Evolutionary conservation across 495 filamentous ascomycete species (phyloP).

Genomic region (Aspergillus affinis): DNA sequence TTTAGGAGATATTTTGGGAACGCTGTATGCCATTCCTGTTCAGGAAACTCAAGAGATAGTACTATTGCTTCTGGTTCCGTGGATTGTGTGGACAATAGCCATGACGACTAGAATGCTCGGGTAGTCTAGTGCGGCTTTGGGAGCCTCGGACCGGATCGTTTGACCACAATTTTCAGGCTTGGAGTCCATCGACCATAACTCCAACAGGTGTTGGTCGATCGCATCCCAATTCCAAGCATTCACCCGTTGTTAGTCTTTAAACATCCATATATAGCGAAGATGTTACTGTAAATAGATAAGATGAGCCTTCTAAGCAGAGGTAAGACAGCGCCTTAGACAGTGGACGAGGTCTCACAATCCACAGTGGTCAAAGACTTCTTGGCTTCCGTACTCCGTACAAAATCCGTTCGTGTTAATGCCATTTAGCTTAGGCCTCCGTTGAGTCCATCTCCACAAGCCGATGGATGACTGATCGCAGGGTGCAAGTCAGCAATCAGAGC

Average conservation of each 20-base stretch:
- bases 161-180: background rate
- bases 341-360: conserved; percentile 1
- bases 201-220: background rate
- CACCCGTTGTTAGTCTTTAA: background rate
- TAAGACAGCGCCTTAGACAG: conserved; percentile 1
- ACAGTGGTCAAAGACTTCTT: background rate
- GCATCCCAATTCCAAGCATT: background rate
- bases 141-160: background rate
- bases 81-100: background rate
- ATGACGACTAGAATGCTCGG: background rate
- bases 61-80: background rate
- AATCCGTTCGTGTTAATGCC: conserved; percentile 3
- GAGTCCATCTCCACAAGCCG: conserved; percentile 6
- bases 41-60: background rate
- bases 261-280: background rate
- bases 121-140: background rate
- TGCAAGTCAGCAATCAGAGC: conserved; percentile 10
- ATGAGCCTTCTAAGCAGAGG: background rate
- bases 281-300: background rate
- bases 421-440: conserved; percentile 3
- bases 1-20: background rate
- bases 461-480: conserved; percentile 3
- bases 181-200: background rate
- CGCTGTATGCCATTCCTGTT: background rate
- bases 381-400: background rate